phyloP scores from a whole-genome alignment of 768 basidiomycete genomes.

The Tylopilus vinaceipallidus region DNA sequence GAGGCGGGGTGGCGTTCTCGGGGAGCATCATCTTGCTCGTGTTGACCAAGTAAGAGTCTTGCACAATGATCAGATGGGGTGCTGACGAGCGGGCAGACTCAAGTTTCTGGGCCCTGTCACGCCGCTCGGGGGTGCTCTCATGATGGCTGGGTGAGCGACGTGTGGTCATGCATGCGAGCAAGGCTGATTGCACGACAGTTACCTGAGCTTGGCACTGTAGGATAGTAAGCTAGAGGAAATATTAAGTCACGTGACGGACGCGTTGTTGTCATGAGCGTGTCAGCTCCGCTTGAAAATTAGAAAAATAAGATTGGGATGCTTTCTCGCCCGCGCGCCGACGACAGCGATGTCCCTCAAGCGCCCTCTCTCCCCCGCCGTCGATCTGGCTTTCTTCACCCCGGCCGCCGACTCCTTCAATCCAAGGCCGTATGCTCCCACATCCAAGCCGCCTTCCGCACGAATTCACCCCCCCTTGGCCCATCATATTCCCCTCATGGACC shows the following conservation, averaged over 20 bases:
- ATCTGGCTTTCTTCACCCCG: slow-evolving; percentile 60
- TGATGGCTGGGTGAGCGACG: slow-evolving; percentile 64
- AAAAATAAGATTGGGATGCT: slow-evolving; percentile 23
- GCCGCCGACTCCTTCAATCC: slow-evolving; percentile 66
- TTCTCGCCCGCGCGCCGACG: slow-evolving; percentile 19
- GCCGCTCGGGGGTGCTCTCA: slow-evolving; percentile 59
- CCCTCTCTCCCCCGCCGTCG: slow-evolving; percentile 43
- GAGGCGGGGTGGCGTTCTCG: slow-evolving; percentile 59
- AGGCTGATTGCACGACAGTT: slow-evolving; percentile 36
- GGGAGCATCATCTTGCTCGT: slow-evolving; percentile 58
- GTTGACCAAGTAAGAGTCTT: slow-evolving; percentile 40
- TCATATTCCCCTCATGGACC: slow-evolving; percentile 61
- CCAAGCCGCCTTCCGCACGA: slow-evolving; percentile 31
- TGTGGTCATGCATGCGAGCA: neutral
- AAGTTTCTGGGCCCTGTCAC: slow-evolving; percentile 62
- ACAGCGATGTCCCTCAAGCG: slow-evolving; percentile 39
- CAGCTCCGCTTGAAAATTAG: slow-evolving; percentile 43
- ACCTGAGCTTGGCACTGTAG: slow-evolving; percentile 51
- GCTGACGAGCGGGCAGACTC: slow-evolving; percentile 32
- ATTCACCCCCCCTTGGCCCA: slow-evolving; percentile 36
- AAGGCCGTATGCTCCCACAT: slow-evolving; percentile 53
- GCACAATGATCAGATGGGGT: neutral
- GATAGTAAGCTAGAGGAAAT: slow-evolving; percentile 4
- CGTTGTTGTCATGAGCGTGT: slow-evolving; percentile 36
- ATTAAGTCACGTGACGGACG: slow-evolving; percentile 40